Evolutionary conservation across 495 filamentous ascomycete genomes (phyloP).

Genomic region (Tuber aestivum): DNA sequence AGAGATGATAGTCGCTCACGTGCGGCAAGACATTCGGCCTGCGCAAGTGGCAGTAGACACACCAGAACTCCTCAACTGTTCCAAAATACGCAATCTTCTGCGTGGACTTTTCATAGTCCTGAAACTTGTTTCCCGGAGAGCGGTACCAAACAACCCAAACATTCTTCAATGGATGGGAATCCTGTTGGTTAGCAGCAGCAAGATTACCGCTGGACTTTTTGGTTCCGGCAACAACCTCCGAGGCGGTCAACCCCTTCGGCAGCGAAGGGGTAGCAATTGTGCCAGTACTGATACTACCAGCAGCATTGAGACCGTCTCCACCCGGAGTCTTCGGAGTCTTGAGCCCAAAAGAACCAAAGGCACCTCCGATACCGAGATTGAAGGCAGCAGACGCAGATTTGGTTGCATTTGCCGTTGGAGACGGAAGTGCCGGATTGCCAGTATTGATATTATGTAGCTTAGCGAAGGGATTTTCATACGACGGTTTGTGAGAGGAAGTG

Average conservation of each 20-base stretch:
- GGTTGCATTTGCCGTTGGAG: constrained; percentile 58
- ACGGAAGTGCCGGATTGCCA: constrained; percentile 62
- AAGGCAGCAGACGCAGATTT: constrained; percentile 82
- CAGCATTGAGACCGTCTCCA: constrained; percentile 49
- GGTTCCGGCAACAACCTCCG: constrained; percentile 53
- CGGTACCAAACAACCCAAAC: constrained; percentile 97
- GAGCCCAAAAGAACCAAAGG: constrained; percentile 92
- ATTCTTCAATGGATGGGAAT: constrained; percentile 64
- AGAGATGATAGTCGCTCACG: constrained; percentile 96
- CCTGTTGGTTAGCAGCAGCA: constrained; percentile 45
- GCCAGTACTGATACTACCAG: constrained; percentile 20
- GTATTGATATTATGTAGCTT: constrained; percentile 57
- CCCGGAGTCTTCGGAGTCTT: constrained; percentile 87
- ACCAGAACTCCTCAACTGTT: constrained; percentile 86
- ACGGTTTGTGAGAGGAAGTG: constrained; percentile 65
- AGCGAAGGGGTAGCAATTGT: constrained; percentile 33
- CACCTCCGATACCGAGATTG: constrained; percentile 76
- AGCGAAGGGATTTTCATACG: constrained; percentile 72
- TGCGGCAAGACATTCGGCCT: constrained; percentile 79
- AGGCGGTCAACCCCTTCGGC: constrained; percentile 37
- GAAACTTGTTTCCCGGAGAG: constrained; percentile 75
- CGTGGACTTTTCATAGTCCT: constrained; percentile 96
- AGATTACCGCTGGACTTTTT: constrained; percentile 54
- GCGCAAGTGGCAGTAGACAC: constrained; percentile 84
- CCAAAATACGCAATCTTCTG: constrained; percentile 74